phyloP scores from a whole-genome alignment of 75 land plant species.

The Pinus albicaulis region DNA sequence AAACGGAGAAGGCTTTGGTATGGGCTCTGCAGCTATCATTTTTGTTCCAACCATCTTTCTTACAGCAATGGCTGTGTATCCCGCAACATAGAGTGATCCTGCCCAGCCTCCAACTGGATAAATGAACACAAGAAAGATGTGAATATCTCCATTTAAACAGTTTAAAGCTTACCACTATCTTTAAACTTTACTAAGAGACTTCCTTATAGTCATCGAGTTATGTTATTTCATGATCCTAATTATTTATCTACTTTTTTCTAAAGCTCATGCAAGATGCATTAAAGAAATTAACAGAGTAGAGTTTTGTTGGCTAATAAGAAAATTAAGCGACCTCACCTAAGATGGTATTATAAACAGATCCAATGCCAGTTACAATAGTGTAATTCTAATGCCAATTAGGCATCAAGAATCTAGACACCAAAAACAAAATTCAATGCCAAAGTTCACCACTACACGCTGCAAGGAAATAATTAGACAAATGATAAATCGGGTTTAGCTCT shows the following conservation, averaged over 20 bases:
- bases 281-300: background rate
- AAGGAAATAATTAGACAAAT: no score
- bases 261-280: background rate
- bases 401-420: no score
- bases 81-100: conserved; percentile 90
- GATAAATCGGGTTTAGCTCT: no score
- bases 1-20: conserved; percentile 87
- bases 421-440: no score
- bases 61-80: conserved; percentile 77
- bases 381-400: no score
- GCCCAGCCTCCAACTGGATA: conserved; percentile 94
- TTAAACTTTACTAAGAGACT: background rate
- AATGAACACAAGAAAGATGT: background rate
- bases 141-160: background rate
- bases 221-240: background rate
- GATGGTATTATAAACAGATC: no score
- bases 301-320: no score
- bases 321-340: no score
- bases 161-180: background rate
- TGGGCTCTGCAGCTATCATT: conserved; percentile 77
- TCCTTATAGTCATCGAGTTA: background rate
- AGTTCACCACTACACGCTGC: no score
- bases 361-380: no score
- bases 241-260: background rate
- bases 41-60: conserved; percentile 81